These are phyloP conservation scores for Ophiostoma montium DNA, from an alignment of 2,329 filamentous ascomycete genomes.

Conservation along the genomic window DNA sequence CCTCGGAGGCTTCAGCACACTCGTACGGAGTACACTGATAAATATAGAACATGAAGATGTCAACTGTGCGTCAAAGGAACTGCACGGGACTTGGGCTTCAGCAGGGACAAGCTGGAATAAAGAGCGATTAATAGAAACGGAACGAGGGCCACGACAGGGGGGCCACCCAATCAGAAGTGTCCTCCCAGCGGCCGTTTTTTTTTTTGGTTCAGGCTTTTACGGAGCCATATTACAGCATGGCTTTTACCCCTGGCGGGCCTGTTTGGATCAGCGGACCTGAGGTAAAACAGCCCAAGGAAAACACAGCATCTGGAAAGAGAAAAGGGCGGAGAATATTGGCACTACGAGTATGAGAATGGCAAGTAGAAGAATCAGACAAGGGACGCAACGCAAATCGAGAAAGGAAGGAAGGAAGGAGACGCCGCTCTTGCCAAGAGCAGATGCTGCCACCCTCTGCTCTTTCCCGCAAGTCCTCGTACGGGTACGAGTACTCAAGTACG, in stretches of 20 bases:
- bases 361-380: neutral
- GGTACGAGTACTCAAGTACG: no score
- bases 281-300: conserved; percentile 12
- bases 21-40: neutral
- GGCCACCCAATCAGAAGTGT: conserved; percentile 5
- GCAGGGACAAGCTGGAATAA: neutral
- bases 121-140: neutral
- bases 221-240: neutral
- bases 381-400: no score
- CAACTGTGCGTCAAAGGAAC: no score
- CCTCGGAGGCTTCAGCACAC: no score
- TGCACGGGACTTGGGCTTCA: no score
- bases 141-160: conserved; percentile 2
- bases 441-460: neutral
- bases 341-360: neutral
- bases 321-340: neutral
- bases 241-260: conserved; percentile 3
- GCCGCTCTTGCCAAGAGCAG: neutral
- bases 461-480: neutral
- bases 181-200: neutral
- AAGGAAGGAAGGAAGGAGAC: neutral
- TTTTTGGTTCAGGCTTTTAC: neutral
- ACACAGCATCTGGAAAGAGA: conserved; percentile 2
- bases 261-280: conserved; percentile 5
- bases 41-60: neutral